A percentile compares a stretch with the other conserved stretches of the same genome.
Conservation (phyloP, 2,329 filamentous ascomycete species). For the Neophaeococcomyces aloes region DNA sequence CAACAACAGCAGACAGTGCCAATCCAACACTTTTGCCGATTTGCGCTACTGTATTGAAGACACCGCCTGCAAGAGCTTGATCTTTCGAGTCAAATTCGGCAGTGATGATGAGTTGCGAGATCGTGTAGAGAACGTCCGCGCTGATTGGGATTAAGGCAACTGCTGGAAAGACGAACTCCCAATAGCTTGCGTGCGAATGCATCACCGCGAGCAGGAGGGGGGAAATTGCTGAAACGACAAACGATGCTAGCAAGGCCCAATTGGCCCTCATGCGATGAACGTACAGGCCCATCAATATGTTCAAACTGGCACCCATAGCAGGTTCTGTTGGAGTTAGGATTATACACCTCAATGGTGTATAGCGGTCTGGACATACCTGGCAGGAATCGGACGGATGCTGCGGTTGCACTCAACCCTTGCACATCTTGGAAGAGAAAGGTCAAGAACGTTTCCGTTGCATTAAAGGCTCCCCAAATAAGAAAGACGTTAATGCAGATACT, state of each 20-base stretch:
- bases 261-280: constrained; percentile 35
- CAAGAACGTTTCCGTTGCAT: constrained; percentile 32
- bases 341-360: no score
- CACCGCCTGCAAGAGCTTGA: constrained; percentile 50
- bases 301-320: constrained; percentile 25
- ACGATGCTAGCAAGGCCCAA: constrained; percentile 32
- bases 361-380: no score
- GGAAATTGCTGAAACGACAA: constrained; percentile 35
- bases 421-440: constrained; percentile 36
- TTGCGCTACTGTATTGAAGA: constrained; percentile 51
- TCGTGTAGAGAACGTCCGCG: constrained; percentile 40
- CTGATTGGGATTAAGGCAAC: constrained; percentile 22
- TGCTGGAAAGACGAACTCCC: constrained; percentile 38
- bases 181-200: constrained; percentile 38
- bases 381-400: constrained; percentile 37
- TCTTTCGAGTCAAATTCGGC: constrained; percentile 45
- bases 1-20: constrained; percentile 42
- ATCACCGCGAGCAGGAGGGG: constrained; percentile 48
- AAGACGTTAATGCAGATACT: constrained; percentile 44
- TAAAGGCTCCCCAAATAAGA: constrained; percentile 37
- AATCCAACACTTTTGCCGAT: constrained; percentile 47
- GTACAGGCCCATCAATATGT: constrained; percentile 38
- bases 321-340: no score
- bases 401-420: constrained; percentile 35
- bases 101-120: constrained; percentile 43